Evolutionary conservation across 176 grass and related monocot genomes (phyloP), one percentile per base, ranked within the genome.

Genomic region (Poa annua): DNA sequence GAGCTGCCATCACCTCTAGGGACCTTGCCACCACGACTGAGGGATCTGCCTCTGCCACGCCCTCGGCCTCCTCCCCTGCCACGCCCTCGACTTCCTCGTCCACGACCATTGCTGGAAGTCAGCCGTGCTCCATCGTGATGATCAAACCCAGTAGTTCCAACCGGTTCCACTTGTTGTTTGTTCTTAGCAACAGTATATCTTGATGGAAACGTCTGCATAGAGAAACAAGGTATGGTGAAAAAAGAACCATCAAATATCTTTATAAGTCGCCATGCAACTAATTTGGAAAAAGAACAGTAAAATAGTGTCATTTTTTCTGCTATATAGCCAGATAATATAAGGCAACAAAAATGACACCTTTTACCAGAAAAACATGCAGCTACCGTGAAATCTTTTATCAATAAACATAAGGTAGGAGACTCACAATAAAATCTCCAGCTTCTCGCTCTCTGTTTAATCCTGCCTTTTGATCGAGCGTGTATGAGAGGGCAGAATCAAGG

Each of bases 51-150:
- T 48, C 91, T 76, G 49, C 85, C 65, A 72, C 94, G 80, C 13
- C 94, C 88, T 68, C 92, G 86, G 71, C 90, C 76, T 45, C 91
- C 89, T 16, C 93, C 61, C 13, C 61, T 64, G 61, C 26, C 61
- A 64, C 61, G 89, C 22, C 96, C 96, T 83, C 93, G 89, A 17
- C 96, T 91, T 67, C 96, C 84, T 34, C 87, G 93, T 76, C 96
- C 84, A 41, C 87, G 93, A 9, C 89, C 88, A 81, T 72, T 87
- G 21, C 77, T 81, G 17, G 84, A 78, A 87, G 83, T 77, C 67
- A 79, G 68, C 73, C 77, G 85, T 49, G 45, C 51, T 79, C 53
- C 26, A 35, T 84, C 85, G 76, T 91, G 80, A 56, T 80, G 83
- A 67, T 83, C 80, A 88, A 86, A 91, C 81, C 80, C 60, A 84